Evolutionary conservation across 768 basidiomycete species (phyloP).

Genomic region (Mycena venus): DNA sequence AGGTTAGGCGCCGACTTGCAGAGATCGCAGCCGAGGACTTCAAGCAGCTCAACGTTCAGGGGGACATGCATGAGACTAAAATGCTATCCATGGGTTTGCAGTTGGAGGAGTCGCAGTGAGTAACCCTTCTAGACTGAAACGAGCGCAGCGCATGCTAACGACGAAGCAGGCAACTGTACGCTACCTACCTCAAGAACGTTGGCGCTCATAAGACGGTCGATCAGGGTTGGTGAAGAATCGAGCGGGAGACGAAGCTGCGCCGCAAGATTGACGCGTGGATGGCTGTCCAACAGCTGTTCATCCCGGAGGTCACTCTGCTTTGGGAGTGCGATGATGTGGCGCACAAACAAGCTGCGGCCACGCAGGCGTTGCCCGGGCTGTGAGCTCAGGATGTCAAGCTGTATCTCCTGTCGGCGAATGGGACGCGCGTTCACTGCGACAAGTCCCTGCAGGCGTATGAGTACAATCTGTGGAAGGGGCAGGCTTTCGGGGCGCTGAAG

Average conservation of each 20-base stretch:
- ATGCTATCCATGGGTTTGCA: not conserved
- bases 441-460: not conserved
- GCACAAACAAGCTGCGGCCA: not conserved
- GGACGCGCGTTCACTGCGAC: not conserved
- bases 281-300: conserved; percentile 5
- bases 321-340: not conserved
- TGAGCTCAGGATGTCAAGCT: not conserved
- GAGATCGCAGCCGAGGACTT: not conserved
- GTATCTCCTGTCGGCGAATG: not conserved
- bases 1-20: not conserved
- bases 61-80: conserved; percentile 3
- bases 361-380: not conserved
- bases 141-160: too few relatives aligned
- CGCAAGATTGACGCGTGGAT: conserved; percentile 5
- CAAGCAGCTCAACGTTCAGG: not conserved
- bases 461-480: not conserved
- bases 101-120: not conserved
- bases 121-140: not conserved
- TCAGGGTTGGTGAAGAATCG: not conserved
- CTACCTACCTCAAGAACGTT: not conserved
- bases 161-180: not conserved
- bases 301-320: not conserved
- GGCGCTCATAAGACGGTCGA: not conserved
- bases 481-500: not conserved
- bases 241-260: conserved; percentile 10